These are phyloP conservation scores for Zymoseptoria passerinii DNA, from an alignment of 2,329 filamentous ascomycete species.

Conservation along the genomic window DNA sequence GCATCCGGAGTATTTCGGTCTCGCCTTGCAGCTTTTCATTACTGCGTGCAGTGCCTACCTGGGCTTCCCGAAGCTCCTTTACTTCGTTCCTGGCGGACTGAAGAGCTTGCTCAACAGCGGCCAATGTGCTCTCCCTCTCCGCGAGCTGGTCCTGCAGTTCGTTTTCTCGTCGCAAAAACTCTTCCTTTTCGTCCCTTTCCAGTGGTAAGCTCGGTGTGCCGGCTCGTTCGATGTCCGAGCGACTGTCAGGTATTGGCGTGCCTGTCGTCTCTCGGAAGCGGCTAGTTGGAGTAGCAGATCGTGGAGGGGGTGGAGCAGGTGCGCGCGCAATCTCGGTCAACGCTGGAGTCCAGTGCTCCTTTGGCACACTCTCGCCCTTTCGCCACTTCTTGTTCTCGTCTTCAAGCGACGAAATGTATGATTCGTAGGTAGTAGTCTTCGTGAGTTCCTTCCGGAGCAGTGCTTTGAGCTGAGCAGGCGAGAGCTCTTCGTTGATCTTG, in stretches of 20 bases:
- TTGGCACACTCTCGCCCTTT: slow-evolving; percentile 76
- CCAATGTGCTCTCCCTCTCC: slow-evolving; percentile 79
- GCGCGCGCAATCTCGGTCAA: slow-evolving; percentile 40
- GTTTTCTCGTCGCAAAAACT: slow-evolving; percentile 90
- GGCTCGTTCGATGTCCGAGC: slow-evolving; percentile 65
- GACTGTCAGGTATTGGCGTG: slow-evolving; percentile 50
- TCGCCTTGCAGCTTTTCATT: slow-evolving; percentile 82
- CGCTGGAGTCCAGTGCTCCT: slow-evolving; percentile 74
- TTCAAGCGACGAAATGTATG: slow-evolving; percentile 75
- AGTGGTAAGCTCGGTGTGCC: slow-evolving; percentile 79
- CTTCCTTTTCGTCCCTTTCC: slow-evolving; percentile 94
- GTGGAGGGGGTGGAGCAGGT: slow-evolving; percentile 40
- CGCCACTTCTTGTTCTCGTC: slow-evolving; percentile 82
- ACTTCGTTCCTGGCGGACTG: slow-evolving; percentile 82
- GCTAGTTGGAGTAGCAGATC: slow-evolving; percentile 54
- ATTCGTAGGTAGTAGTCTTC: slow-evolving; percentile 81
- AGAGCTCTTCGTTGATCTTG: slow-evolving; percentile 98
- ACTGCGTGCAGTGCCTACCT: slow-evolving; percentile 73
- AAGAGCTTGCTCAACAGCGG: slow-evolving; percentile 69
- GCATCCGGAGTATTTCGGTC: slow-evolving; percentile 91
- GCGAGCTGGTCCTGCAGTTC: slow-evolving; percentile 94
- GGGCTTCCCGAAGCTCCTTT: slow-evolving; percentile 73
- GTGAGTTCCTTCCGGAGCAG: slow-evolving; percentile 86
- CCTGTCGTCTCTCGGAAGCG: slow-evolving; percentile 43
- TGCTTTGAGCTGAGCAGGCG: slow-evolving; percentile 86